Base-by-base conservation (phyloP, 345 rosid species). In the Citrus reticulata region DNA sequence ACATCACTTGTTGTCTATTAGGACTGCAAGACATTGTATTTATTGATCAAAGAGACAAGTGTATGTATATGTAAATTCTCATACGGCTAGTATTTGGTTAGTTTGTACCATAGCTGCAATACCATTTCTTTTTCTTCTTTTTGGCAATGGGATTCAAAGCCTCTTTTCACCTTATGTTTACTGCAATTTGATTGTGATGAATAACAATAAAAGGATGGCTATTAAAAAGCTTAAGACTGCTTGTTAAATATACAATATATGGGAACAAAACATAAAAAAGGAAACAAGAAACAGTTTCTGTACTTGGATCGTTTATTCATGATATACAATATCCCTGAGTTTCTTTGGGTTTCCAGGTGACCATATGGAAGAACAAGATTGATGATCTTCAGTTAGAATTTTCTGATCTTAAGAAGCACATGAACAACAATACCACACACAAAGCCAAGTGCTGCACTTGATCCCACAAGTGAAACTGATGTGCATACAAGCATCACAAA, bases 361-460 rank as follows among this genome's bases (percentile, higher is more conserved):
- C 80, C 65, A 13, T 46, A 68, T 6, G 20, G 62, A 27, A 39
- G 73, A 75, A 34, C 73, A 24, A 14, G 84, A 20, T 25, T 40
- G 58, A 69, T 59, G 58, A 69, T 57, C 75, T 19, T 51, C 51
- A 6, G 54, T 34, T 66, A 55, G 79, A 46, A 13, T 55, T 80
- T 87, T 80, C 92, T 86, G 59, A 88, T 27, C 87, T 86, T 80
- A 68, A 95, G 85, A 49, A 92, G 88, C 35, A 84, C 68, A 75
- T 88, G 92, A 67, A 87, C 86, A 5, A 78, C 80, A 27, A 89
- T 85, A 58, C 97, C 98, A 84, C 89, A 89, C 16, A 88, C 87
- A 80, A 93, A 93, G 7, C 98, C 98, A n/a, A 93, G 81, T 7
- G 98, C 97, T 9, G 94, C 94, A 73, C 92, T 84, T 5, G 98